These are phyloP conservation scores for Nymphaea thermarum DNA, from an alignment of 164 flowering plant genomes.

Conservation along the genomic window DNA sequence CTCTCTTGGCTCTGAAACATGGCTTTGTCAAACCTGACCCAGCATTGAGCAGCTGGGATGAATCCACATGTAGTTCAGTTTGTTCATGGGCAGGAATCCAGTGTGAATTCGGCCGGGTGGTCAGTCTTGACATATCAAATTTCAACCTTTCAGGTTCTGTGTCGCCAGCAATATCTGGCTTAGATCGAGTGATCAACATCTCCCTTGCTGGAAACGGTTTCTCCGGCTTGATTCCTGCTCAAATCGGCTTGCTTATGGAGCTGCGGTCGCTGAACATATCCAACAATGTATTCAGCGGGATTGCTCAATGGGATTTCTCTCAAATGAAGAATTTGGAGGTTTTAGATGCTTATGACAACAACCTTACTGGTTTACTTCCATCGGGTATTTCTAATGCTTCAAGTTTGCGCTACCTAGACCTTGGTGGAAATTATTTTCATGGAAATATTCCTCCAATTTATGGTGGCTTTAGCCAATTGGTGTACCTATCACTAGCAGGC, in stretches of 20 bases:
- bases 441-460: slow-evolving; percentile 65
- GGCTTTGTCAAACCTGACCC: slow-evolving; percentile 36
- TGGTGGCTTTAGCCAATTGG: slow-evolving; percentile 35
- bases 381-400: slow-evolving; percentile 26
- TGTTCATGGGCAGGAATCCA: slow-evolving; percentile 75
- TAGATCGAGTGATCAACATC: slow-evolving; percentile 41
- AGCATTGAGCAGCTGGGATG: slow-evolving; percentile 35
- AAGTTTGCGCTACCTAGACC: slow-evolving; percentile 51
- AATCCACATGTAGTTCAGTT: slow-evolving; percentile 37
- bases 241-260: slow-evolving; percentile 23
- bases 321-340: slow-evolving; percentile 41
- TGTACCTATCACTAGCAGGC: slow-evolving; percentile 57
- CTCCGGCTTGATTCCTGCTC: slow-evolving; percentile 30
- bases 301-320: slow-evolving; percentile 62
- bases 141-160: slow-evolving; percentile 53
- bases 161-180: slow-evolving; percentile 28
- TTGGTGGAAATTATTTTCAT: slow-evolving; percentile 77
- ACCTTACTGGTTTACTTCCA: slow-evolving; percentile 58
- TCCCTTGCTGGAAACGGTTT: slow-evolving; percentile 76
- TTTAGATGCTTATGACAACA: slow-evolving; percentile 77
- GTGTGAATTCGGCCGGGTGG: slow-evolving; percentile 43
- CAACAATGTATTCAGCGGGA: slow-evolving; percentile 58
- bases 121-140: slow-evolving; percentile 47
- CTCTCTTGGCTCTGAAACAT: slow-evolving; percentile 40
- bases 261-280: slow-evolving; percentile 64